Conservation (phyloP, 305 asterid genomes). For the Caryopteris hybrid region DNA sequence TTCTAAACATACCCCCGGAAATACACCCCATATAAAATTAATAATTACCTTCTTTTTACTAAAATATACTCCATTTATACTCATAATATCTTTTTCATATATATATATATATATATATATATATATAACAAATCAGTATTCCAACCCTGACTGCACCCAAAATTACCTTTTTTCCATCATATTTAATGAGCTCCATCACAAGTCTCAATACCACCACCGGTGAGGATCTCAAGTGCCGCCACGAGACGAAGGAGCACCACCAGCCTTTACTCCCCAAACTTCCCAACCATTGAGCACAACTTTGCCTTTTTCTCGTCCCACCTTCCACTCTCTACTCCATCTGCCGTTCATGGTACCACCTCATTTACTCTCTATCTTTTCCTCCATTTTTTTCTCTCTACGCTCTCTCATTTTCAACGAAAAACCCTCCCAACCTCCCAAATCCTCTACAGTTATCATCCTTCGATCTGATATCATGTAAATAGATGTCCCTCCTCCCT, state of each 20-base stretch:
- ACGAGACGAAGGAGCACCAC: slow-evolving; percentile 10
- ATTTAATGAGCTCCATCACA: no score
- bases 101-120: no score
- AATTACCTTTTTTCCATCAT: no score
- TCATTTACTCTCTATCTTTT: slow-evolving; percentile 57
- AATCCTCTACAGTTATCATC: slow-evolving; percentile 32
- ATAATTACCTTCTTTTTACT: no score
- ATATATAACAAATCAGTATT: no score
- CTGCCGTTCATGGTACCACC: slow-evolving; percentile 71
- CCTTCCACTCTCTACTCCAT: slow-evolving; percentile 57
- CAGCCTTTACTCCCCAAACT: slow-evolving; percentile 52
- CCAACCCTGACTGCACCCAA: no score
- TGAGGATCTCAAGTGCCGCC: slow-evolving; percentile 24
- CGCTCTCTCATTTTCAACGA: slow-evolving; percentile 34
- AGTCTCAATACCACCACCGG: no score
- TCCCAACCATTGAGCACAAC: slow-evolving; percentile 62
- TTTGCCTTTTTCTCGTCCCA: slow-evolving; percentile 53
- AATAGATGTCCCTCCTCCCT: slow-evolving; percentile 46
- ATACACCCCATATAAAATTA: no score
- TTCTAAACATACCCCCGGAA: no score
- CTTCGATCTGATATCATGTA: slow-evolving; percentile 56
- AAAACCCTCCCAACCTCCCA: neutral
- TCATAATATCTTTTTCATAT: no score
- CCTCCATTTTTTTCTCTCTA: slow-evolving; percentile 63
- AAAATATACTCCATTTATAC: no score